Base-by-base conservation (phyloP, 768 basidiomycete genomes). In the Hemileccinum impolitum region DNA sequence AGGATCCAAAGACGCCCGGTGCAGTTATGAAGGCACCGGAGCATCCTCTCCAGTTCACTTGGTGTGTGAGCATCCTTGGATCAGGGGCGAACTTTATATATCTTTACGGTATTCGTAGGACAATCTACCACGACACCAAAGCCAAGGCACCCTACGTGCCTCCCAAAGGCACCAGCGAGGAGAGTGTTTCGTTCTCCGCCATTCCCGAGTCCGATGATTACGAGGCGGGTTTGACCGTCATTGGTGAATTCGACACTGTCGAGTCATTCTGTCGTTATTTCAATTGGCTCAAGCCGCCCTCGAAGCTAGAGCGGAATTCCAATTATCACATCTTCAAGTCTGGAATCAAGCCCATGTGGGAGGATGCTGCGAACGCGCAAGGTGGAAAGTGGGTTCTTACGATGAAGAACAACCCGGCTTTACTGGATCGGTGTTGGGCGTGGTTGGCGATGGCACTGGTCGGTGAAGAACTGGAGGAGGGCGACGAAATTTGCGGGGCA, bases 281-380 rank as follows among this genome's bases (percentile, higher is more conserved):
- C 76, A 92, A 93, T 70, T 93, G 90, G 90, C 83, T 92, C 54
- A 93, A 93, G 68, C 87, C 88, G 0, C 94, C 94, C 11, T 91
- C 90, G 30, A 81, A 83, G 60, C 80, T 95, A 30, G 89, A 93
- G 59, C 84, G 84, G 60, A 92, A 91, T 70, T 87, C 87, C 39
- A 97, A 96, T 70, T 94, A 95, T 60, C 94, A 97, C 64, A 77
- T 97, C 47, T 96, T 97, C 81, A 95, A 95, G 71, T 77, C 82
- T 18, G 90, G 90, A 15, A 94, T 94, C 74, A 91, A 92, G 63
- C 91, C 91, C 13, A 95, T 96, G 94, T 96, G 93, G 93, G 94
- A 95, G 71, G 94, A 95, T 65, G 80, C 81, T 26, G 89, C 91
- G 46, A 96, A 96, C 61, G 87, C 89, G 21, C 79, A 85, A 45